phyloP scores from a whole-genome alignment of 352 stramenopile species.

The Globisporangium takayamanum region DNA sequence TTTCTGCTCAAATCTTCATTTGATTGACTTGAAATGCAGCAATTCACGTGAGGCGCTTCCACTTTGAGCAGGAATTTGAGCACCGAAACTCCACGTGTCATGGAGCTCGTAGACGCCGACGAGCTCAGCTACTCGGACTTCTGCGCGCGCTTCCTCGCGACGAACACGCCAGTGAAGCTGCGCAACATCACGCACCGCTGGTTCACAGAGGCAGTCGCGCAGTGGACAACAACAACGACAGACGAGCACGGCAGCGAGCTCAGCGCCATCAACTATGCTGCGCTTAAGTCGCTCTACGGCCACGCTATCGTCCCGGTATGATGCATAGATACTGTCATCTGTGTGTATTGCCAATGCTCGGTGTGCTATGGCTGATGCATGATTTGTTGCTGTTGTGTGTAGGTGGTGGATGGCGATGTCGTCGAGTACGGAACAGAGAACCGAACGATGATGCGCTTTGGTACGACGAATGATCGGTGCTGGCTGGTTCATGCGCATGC shows the following conservation, averaged over 20 bases:
- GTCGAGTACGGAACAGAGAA: slow-evolving; percentile 55
- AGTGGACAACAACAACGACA: slow-evolving; percentile 9
- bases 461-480: slow-evolving; percentile 15
- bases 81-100: slow-evolving; percentile 5
- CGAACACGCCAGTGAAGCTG: slow-evolving; percentile 65
- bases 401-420: slow-evolving; percentile 59
- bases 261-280: slow-evolving; percentile 3
- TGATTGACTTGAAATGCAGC: not conserved
- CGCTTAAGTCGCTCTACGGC: slow-evolving; percentile 42
- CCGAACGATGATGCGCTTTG: slow-evolving; percentile 54
- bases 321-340: not conserved
- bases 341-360: not conserved
- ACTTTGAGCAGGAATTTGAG: not conserved
- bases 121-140: slow-evolving; percentile 63
- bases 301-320: slow-evolving; percentile 48
- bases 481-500: not conserved
- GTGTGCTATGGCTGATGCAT: not conserved
- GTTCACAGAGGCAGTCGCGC: slow-evolving; percentile 15
- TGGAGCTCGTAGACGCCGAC: slow-evolving; percentile 52
- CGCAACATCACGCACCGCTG: slow-evolving; percentile 40
- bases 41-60: not conserved
- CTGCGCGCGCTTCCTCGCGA: slow-evolving; percentile 61
- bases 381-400: not conserved
- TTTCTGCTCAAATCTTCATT: not conserved
- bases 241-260: slow-evolving; percentile 38